phyloP scores from a whole-genome alignment of 1,284 basidiomycete species.

The Meripilus lineatus region DNA sequence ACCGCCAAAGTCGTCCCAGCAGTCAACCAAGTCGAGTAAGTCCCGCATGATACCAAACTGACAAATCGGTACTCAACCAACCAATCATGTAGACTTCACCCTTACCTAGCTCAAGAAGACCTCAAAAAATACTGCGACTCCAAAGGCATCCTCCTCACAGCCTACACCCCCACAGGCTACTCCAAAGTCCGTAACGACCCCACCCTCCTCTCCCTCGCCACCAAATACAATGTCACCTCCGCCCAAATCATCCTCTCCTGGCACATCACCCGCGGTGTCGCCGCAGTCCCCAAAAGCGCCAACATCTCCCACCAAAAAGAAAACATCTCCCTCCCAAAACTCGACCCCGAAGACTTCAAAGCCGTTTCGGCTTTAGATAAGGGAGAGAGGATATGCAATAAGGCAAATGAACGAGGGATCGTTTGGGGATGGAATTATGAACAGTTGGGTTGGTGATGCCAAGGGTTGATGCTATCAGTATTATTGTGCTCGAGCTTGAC shows the following conservation, averaged over 20 bases:
- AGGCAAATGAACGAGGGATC: constrained; percentile 23
- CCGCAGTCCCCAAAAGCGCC: constrained; percentile 47
- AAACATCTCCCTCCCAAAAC: constrained; percentile 32
- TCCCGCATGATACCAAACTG: constrained; percentile 23
- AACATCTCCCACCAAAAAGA: constrained; percentile 40
- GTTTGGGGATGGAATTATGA: constrained; percentile 49
- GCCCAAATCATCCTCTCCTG: constrained; percentile 52
- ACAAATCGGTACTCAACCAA: not conserved
- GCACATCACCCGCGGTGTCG: constrained; percentile 39
- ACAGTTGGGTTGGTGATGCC: constrained; percentile 39
- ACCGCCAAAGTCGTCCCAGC: constrained; percentile 47
- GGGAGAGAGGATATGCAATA: constrained; percentile 4
- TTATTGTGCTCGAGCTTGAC: too few species aligned
- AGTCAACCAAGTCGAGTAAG: constrained; percentile 59
- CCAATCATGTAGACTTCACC: constrained; percentile 39
- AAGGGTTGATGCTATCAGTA: too few species aligned
- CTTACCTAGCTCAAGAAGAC: constrained; percentile 52
- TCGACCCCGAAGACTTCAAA: constrained; percentile 3
- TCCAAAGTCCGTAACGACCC: constrained; percentile 35
- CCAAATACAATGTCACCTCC: constrained; percentile 38
- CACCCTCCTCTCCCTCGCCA: constrained; percentile 34
- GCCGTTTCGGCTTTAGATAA: constrained; percentile 1
- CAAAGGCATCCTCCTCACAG: constrained; percentile 58
- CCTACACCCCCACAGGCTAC: constrained; percentile 64
- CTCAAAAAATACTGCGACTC: constrained; percentile 51